Evolutionary conservation across 768 basidiomycete genomes (phyloP), one percentile per base, ranked within the genome.

Genomic region (Solioccasus polychromus): DNA sequence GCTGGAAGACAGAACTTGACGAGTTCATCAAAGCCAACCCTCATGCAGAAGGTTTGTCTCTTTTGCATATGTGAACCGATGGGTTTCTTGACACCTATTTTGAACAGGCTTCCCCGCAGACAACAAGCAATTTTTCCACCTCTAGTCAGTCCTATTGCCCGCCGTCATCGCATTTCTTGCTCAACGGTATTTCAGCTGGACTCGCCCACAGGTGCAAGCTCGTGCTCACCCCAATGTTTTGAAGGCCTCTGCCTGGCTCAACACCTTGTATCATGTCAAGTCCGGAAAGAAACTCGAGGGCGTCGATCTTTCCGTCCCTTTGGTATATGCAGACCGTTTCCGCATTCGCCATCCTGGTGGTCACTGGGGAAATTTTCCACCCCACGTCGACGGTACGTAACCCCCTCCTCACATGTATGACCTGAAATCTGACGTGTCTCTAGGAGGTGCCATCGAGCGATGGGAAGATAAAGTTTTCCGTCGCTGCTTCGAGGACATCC

Each of bases 321-420:
- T 90, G 47, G 76, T 70, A 12, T 90, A 91, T 50, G 85, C 83
- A 0, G 86, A 89, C 60, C 71, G 85, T 26, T 82, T 87, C 62
- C 77, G 85, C 26, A 88, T 89, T 50, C 73, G 88, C 42, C 79
- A 80, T 48, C 82, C 86, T 1, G 85, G 84, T 15, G 65, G 67
- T 20, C 53, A 64, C 37, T 89, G 85, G 81, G 57, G 67, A 34
- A 51, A 63, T 3, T 77, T 82, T 47, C 74, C 75, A 4, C 78
- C 78, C 5, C 80, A 80, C 47, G 63, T 78, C 20, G 78, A 79
- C 45, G 66, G 78, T 59, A 68, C 67, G 30, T 68, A n/a, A n/a
- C n/a, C 69, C 66, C 74, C 52, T 19, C 2, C 2, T 31, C 12
- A 4, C 7, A 26, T 19, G 8, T 20, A 5, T 38, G 25, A 4